phyloP scores from a whole-genome alignment of 768 basidiomycete genomes.

The Atractiella rhizophila region DNA sequence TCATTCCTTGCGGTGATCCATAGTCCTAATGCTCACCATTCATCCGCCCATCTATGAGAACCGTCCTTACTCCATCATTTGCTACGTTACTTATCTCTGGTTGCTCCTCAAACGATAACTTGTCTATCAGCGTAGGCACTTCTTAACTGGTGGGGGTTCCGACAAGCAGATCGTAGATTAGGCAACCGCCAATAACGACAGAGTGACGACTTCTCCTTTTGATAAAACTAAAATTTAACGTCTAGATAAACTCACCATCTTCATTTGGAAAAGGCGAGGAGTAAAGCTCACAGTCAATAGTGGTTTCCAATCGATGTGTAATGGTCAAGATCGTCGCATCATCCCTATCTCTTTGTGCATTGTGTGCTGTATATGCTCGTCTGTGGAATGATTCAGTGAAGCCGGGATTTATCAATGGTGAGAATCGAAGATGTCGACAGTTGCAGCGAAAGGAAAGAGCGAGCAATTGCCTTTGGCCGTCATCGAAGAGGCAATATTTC shows the following conservation, averaged over 20 bases:
- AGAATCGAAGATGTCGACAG: slow-evolving; percentile 13
- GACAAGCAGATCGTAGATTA: no score
- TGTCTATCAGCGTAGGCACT: no score
- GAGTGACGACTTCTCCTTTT: not conserved
- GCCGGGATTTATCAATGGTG: slow-evolving; percentile 17
- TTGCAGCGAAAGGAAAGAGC: slow-evolving; percentile 17
- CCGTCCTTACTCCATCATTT: no score
- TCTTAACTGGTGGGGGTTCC: no score
- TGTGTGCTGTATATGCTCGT: slow-evolving; percentile 37
- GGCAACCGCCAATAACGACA: no score
- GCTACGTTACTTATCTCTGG: no score
- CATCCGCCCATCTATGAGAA: no score
- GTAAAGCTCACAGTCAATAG: slow-evolving; percentile 23
- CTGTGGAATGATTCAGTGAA: slow-evolving; percentile 12
- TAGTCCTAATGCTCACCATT: no score
- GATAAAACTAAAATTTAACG: slow-evolving; percentile 6
- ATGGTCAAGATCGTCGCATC: slow-evolving; percentile 50
- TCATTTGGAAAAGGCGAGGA: not conserved
- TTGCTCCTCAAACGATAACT: no score
- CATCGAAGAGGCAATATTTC: no score
- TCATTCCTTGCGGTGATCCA: no score
- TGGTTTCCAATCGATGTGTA: slow-evolving; percentile 51
- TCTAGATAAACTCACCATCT: not conserved
- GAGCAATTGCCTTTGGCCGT: slow-evolving; percentile 18
- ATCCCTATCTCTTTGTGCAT: slow-evolving; percentile 46